Conservation (phyloP, 2,329 filamentous ascomycete genomes). For the Aspergillus awamori region DNA sequence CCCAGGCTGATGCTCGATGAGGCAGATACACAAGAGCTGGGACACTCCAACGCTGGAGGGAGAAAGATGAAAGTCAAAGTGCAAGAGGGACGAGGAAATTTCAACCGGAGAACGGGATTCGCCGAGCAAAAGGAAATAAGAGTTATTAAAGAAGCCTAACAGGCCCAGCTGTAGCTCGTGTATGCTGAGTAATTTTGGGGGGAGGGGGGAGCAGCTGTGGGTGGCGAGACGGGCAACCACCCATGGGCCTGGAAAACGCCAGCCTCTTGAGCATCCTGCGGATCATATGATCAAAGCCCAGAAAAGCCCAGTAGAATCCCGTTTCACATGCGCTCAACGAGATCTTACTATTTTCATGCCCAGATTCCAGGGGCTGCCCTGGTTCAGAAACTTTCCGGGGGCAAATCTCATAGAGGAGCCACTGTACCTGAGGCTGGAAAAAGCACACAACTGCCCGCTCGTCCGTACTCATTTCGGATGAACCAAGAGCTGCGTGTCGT, state of each 20-base stretch:
- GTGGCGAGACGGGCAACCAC: conserved; percentile 7
- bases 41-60: not conserved
- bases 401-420: not conserved
- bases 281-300: conserved; percentile 2
- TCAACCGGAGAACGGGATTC: not conserved
- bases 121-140: not conserved
- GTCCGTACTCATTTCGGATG: not conserved
- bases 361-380: not conserved
- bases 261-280: not conserved
- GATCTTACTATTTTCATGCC: not conserved
- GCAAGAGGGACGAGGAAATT: not conserved
- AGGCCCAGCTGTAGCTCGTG: conserved; percentile 3
- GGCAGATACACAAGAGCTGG: not conserved
- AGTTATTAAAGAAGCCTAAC: not conserved
- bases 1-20: not conserved
- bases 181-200: conserved; percentile 3
- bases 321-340: not conserved
- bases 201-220: conserved; percentile 6
- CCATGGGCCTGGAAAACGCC: conserved; percentile 2
- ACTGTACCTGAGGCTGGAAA: not conserved
- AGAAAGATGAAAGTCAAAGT: not conserved
- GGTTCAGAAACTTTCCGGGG: not conserved
- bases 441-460: not conserved
- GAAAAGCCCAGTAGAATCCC: not conserved
- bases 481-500: no score